Evolutionary conservation across 345 rosid species (phyloP).

Genomic region (Boechera stricta): DNA sequence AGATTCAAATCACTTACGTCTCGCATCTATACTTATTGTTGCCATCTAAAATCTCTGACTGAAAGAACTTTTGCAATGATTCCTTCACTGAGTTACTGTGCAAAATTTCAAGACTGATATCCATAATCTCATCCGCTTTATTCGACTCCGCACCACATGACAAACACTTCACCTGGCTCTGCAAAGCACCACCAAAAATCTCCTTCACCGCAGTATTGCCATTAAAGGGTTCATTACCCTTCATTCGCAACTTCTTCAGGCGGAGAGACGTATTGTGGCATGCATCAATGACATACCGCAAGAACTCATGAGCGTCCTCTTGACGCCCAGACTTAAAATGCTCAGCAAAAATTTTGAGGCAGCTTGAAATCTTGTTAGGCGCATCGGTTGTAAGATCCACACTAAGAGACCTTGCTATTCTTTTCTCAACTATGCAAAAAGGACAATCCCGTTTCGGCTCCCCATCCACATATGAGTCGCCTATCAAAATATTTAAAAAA

Average conservation of each 20-base stretch:
- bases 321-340: constrained; percentile 81
- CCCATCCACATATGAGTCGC: constrained; percentile 63
- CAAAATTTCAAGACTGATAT: constrained; percentile 86
- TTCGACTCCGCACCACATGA: constrained; percentile 85
- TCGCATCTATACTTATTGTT: constrained; percentile 93
- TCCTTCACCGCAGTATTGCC: constrained; percentile 73
- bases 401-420: constrained; percentile 79
- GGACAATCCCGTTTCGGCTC: constrained; percentile 81
- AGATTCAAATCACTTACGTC: constrained; percentile 55
- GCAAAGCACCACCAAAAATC: constrained; percentile 94
- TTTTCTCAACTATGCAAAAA: constrained; percentile 82
- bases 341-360: constrained; percentile 72
- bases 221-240: constrained; percentile 48
- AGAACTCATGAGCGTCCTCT: constrained; percentile 97
- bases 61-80: constrained; percentile 87
- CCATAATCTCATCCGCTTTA: constrained; percentile 98
- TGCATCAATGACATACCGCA: constrained; percentile 90
- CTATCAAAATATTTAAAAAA: constrained; percentile 39
- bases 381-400: constrained; percentile 62
- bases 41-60: constrained; percentile 90
- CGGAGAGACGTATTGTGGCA: constrained; percentile 93
- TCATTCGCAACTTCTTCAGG: constrained; percentile 72
- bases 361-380: constrained; percentile 70
- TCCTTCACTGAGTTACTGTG: constrained; percentile 71
- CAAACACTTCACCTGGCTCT: constrained; percentile 95